Base-by-base conservation (phyloP, 23 red algal species). In the Cyanidioschyzon merolae region DNA sequence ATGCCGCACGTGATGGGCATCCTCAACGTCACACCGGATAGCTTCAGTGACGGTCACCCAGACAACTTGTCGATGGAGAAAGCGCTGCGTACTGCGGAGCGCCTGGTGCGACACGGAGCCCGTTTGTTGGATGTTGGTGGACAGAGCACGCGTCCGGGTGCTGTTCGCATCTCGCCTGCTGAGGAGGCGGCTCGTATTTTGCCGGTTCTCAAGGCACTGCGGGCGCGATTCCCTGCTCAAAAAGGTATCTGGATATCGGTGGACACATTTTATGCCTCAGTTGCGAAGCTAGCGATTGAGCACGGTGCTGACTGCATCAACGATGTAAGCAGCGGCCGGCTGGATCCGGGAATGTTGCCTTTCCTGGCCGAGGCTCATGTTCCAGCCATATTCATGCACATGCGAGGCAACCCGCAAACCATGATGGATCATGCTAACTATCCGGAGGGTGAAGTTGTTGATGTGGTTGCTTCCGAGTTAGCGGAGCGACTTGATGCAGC, bases 1-100 rank as follows among this genome's bases (percentile, higher is more conserved):
- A 15, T 39, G 71, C 58, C 88, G 1, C 35, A 58, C 2, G 37
- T 89, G 0, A 90, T 90, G 87, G 92, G 87, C 16, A 84, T 96
- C 34, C 68, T 96, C 1, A 96, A 96, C 79, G 86, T 82, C 18
- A 96, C 92, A 0, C 92, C 92, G 0, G 92, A 96, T 79, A 90
- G 87, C 41, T 96, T 96, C 74, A 96, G 92, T 67, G 88, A 96
- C 59, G 92, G 92, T 26, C 82, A 87, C 26, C 12, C 21, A 35
- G n/a, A 35, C 30, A 83, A n/a, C 29, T 75, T 40, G 59, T 58
- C 32, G 58, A 39, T 50, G 79, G 82, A 25, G 79, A 85, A 0
- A 21, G 92, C 87, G 0, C 41, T 90, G 30, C 16, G 39, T 30
- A 76, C 83, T 36, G 92, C 87, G 16, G 82, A 84, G 18, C 74